These are phyloP conservation scores for Patellaria atrata DNA, from an alignment of 495 filamentous ascomycete genomes.

Conservation along the genomic window DNA sequence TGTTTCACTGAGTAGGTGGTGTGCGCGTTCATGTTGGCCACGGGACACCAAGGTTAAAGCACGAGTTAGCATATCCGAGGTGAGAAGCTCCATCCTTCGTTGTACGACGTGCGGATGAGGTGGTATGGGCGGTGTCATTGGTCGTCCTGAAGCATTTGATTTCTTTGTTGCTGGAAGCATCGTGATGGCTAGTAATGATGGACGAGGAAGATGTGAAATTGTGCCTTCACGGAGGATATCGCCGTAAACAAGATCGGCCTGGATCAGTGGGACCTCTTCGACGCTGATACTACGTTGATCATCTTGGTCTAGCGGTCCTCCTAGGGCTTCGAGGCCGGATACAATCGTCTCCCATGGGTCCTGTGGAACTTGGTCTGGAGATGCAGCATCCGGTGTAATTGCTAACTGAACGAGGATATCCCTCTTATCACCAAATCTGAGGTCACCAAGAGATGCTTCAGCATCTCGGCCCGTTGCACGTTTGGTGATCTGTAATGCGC, in stretches of 20 bases:
- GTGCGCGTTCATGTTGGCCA: conserved; percentile 83
- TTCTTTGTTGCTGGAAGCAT: conserved; percentile 71
- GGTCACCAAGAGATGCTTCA: conserved; percentile 81
- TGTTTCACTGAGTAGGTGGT: conserved; percentile 83
- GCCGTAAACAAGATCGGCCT: conserved; percentile 86
- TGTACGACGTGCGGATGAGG: conserved; percentile 94
- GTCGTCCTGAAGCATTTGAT: conserved; percentile 43
- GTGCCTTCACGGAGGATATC: conserved; percentile 89
- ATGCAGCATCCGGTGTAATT: conserved; percentile 75
- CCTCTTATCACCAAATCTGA: conserved; percentile 93
- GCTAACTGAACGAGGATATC: conserved; percentile 93
- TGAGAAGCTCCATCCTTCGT: conserved; percentile 92
- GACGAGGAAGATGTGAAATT: conserved; percentile 71
- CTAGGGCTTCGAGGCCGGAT: conserved; percentile 85
- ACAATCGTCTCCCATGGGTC: conserved; percentile 97
- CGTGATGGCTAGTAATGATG: conserved; percentile 90
- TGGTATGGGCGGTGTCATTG: conserved; percentile 70
- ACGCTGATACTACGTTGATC: conserved; percentile 73
- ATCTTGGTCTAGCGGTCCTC: conserved; percentile 79
- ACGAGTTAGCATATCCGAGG: conserved; percentile 93
- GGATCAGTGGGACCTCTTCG: conserved; percentile 89
- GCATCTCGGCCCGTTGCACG: conserved; percentile 93
- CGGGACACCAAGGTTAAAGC: conserved; percentile 83
- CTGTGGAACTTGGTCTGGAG: conserved; percentile 75
- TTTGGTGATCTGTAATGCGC: conserved; percentile 92